These are phyloP conservation scores for Lichina pygmaea DNA, from an alignment of 495 filamentous ascomycete species.

Conservation along the genomic window DNA sequence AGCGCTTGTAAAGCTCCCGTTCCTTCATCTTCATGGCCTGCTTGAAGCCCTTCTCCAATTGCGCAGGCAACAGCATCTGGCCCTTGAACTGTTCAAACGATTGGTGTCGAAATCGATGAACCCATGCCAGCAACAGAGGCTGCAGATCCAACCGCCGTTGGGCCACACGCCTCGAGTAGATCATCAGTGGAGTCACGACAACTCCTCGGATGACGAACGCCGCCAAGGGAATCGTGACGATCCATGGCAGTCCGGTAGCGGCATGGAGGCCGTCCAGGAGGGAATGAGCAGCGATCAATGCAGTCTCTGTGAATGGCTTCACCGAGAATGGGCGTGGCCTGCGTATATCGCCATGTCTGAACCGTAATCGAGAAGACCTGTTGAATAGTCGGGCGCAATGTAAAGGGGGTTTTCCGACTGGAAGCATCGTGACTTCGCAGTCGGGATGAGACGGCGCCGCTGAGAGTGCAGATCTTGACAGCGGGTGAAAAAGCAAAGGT, in stretches of 20 bases:
- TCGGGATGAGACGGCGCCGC: too few relatives aligned
- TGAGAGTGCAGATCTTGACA: too few relatives aligned
- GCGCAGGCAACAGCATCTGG: neutral
- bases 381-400: too few relatives aligned
- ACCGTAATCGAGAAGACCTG: too few relatives aligned
- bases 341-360: too few relatives aligned
- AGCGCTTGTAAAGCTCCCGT: slow-evolving; percentile 6
- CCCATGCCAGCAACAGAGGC: slow-evolving; percentile 26
- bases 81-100: slow-evolving; percentile 5
- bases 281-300: slow-evolving; percentile 22
- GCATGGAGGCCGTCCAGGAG: slow-evolving; percentile 34
- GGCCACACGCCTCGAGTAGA: slow-evolving; percentile 20
- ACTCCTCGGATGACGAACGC: slow-evolving; percentile 32
- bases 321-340: too few relatives aligned
- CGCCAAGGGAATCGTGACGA: slow-evolving; percentile 36
- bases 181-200: slow-evolving; percentile 28
- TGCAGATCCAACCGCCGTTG: slow-evolving; percentile 17
- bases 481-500: too few relatives aligned
- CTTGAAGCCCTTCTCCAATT: neutral
- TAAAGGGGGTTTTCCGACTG: neutral
- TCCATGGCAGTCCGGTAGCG: slow-evolving; percentile 38
- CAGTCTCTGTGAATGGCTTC: slow-evolving; percentile 17
- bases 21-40: neutral
- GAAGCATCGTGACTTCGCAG: too few relatives aligned
- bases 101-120: slow-evolving; percentile 6